Evolutionary conservation across 768 basidiomycete species (phyloP).

Genomic region (Dendrothele bispora): DNA sequence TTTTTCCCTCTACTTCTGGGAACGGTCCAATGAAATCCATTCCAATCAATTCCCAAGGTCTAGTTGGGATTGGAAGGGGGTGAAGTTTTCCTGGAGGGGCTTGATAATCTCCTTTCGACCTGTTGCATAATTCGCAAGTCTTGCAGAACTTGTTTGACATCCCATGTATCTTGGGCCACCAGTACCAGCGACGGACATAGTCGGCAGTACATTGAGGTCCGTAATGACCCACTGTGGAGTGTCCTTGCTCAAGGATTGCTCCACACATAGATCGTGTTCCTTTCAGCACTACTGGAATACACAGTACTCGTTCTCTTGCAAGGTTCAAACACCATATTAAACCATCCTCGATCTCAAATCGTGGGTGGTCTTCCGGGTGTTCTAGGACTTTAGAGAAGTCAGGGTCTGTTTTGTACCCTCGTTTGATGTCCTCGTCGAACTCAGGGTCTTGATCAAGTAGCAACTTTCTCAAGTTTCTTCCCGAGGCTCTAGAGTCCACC

Average conservation of each 20-base stretch:
- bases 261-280: background rate
- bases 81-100: constrained; percentile 16
- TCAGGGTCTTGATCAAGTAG: background rate
- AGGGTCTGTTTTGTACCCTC: background rate
- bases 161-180: constrained; percentile 13
- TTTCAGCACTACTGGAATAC: background rate
- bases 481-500: background rate
- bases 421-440: background rate
- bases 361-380: background rate
- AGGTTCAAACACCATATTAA: background rate
- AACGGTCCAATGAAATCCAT: constrained; percentile 27
- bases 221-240: constrained; percentile 22
- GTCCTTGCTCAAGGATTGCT: background rate
- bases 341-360: background rate
- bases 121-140: constrained; percentile 12
- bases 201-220: constrained; percentile 20
- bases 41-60: constrained; percentile 19
- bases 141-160: constrained; percentile 13
- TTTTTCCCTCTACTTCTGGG: constrained; percentile 14
- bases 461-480: background rate
- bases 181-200: constrained; percentile 22
- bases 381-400: background rate
- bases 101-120: constrained; percentile 6
- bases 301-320: background rate
- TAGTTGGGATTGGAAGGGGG: constrained; percentile 11